phyloP scores from a whole-genome alignment of 495 filamentous ascomycete species.

The Aspergillus cristatus region DNA sequence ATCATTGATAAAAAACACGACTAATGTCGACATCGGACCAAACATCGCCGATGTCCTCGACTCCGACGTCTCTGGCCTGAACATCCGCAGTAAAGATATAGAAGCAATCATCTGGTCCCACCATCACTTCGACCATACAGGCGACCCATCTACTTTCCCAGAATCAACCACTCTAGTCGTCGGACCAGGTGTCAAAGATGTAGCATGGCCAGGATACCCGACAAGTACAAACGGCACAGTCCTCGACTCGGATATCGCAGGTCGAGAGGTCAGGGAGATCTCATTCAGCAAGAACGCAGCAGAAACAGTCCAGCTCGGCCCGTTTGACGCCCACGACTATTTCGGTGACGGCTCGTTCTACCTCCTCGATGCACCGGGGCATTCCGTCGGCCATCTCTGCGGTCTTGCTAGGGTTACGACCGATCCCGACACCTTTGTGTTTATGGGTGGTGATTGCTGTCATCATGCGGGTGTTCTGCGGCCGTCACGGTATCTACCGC shows the following conservation, averaged over 20 bases:
- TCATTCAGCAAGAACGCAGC: neutral
- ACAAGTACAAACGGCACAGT: slow-evolving; percentile 13
- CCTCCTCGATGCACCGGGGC: slow-evolving; percentile 2
- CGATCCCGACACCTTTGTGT: slow-evolving; percentile 42
- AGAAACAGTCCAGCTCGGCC: slow-evolving; percentile 17
- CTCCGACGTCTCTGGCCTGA: no score
- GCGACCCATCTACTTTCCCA: slow-evolving; percentile 40
- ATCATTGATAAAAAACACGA: no score
- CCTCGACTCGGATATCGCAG: no score
- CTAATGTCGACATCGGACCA: no score
- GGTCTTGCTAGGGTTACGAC: slow-evolving; percentile 47
- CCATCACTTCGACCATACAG: slow-evolving; percentile 49
- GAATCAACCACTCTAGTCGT: slow-evolving; percentile 37
- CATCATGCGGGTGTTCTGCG: slow-evolving; percentile 14
- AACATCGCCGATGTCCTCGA: no score
- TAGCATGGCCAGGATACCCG: slow-evolving; percentile 38
- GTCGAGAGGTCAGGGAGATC: no score
- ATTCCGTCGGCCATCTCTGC: slow-evolving; percentile 40
- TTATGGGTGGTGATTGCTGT: slow-evolving; percentile 43
- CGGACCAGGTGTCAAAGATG: slow-evolving; percentile 40
- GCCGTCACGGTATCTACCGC: neutral
- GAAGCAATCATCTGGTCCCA: no score
- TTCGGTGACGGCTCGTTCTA: slow-evolving; percentile 53
- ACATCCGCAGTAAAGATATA: no score
- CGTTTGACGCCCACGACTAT: slow-evolving; percentile 24